These are phyloP conservation scores for Sclerotinia sclerotiorum DNA, from an alignment of 2,329 filamentous ascomycete species.

Conservation along the genomic window DNA sequence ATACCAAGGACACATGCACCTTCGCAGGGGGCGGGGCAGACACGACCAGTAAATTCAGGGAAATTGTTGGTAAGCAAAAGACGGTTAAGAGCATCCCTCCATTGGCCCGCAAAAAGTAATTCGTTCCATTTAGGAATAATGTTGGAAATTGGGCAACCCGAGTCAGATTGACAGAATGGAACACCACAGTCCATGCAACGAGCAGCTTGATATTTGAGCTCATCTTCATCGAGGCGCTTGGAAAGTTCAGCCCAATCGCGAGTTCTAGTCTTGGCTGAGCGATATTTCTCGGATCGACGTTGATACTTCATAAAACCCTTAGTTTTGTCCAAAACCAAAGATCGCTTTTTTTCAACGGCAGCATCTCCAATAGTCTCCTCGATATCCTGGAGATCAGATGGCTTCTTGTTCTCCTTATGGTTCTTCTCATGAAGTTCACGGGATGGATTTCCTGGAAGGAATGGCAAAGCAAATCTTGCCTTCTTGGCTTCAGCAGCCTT, in stretches of 20 bases:
- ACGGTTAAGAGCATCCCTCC: too few relatives aligned
- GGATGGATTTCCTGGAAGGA: conserved; percentile 66
- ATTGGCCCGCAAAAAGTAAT: too few relatives aligned
- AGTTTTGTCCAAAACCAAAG: conserved; percentile 95
- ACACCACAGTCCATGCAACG: conserved; percentile 99
- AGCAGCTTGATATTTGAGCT: conserved; percentile 94
- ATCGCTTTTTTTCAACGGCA: conserved; percentile 83
- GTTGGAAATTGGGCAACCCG: conserved; percentile 93
- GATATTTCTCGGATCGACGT: conserved; percentile 90
- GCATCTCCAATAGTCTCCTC: conserved; percentile 87
- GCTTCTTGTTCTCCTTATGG: conserved; percentile 63
- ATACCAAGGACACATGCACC: conserved; percentile 95
- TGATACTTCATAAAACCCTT: conserved; percentile 97
- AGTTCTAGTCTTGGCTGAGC: conserved; percentile 75
- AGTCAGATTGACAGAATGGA: conserved; percentile 95
- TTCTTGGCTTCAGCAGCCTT: conserved; percentile 85
- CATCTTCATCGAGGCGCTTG: conserved; percentile 83
- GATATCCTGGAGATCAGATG: conserved; percentile 72
- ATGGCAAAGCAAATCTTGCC: conserved; percentile 76
- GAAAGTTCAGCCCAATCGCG: conserved; percentile 95
- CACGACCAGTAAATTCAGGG: conserved; percentile 95
- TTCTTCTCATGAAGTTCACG: conserved; percentile 53
- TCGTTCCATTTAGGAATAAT: conserved; percentile 99
- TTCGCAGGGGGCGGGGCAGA: conserved; percentile 94
- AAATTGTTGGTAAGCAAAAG: conserved; percentile 99